Conservation (phyloP, 2,329 filamentous ascomycete species). For the Phoma herbarum region DNA sequence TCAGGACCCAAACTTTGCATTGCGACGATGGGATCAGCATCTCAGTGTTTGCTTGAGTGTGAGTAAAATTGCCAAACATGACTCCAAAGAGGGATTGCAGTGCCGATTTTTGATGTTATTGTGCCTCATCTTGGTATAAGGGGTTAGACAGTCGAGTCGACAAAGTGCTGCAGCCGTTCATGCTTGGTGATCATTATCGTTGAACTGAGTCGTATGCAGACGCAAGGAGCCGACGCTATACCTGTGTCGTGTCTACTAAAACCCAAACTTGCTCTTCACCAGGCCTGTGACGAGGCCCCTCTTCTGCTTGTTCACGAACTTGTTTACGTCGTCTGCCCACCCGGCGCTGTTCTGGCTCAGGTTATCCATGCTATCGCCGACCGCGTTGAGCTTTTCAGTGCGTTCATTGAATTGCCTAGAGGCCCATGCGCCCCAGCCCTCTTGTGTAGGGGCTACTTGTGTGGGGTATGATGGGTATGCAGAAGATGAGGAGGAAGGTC, state of each 20-base stretch:
- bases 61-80: neutral
- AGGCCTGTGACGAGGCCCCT: constrained; percentile 77
- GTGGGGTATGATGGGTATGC: constrained; percentile 33
- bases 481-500: constrained; percentile 43
- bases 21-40: constrained; percentile 3
- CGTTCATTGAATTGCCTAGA: constrained; percentile 87
- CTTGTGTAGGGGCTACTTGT: constrained; percentile 38
- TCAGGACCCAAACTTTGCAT: constrained; percentile 1
- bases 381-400: constrained; percentile 84
- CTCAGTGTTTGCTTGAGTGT: neutral
- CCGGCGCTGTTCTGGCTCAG: constrained; percentile 81
- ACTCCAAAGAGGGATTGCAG: neutral
- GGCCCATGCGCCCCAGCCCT: constrained; percentile 79
- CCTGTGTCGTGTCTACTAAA: constrained; percentile 22
- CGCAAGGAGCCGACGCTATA: constrained; percentile 1
- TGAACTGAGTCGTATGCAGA: neutral
- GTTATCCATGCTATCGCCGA: constrained; percentile 85
- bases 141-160: neutral
- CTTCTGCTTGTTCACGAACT: constrained; percentile 89
- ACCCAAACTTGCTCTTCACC: constrained; percentile 50
- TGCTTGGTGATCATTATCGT: neutral
- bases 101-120: neutral
- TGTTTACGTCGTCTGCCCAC: constrained; percentile 88
- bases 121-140: neutral
- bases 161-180: constrained; percentile 4